phyloP scores from a whole-genome alignment of 352 stramenopile genomes.

The Halophytophthora batemanensis region DNA sequence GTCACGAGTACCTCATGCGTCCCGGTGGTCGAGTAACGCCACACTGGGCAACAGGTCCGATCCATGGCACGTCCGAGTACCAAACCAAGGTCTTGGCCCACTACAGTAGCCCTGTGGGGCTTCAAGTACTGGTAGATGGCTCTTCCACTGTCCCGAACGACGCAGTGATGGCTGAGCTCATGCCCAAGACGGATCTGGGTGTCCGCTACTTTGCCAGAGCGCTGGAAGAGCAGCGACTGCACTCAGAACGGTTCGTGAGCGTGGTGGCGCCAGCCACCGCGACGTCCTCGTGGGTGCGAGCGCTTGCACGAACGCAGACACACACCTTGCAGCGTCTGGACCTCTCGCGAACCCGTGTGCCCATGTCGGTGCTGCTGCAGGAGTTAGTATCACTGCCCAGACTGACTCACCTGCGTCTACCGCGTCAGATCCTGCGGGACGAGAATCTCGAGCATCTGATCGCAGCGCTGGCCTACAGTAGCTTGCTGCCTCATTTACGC shows the following conservation, averaged over 20 bases:
- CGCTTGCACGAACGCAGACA: conserved; percentile 44
- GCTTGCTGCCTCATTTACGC: conserved; percentile 43
- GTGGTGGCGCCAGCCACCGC: conserved; percentile 45
- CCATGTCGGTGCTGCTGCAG: conserved; percentile 60
- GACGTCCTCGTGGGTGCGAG: conserved; percentile 64
- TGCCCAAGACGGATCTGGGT: conserved; percentile 44
- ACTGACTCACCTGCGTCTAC: conserved; percentile 62
- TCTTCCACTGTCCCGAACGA: conserved; percentile 2
- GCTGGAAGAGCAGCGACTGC: conserved; percentile 43
- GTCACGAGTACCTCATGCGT: conserved; percentile 46
- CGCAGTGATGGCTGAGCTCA: conserved; percentile 24
- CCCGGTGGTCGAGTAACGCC: conserved; percentile 10
- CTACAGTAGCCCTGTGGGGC: conserved; percentile 19
- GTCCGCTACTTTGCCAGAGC: conserved; percentile 42
- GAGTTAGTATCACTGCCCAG: conserved; percentile 49
- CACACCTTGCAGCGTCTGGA: conserved; percentile 65
- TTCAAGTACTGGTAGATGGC: background rate
- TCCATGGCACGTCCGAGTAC: conserved; percentile 36
- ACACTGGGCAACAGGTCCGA: conserved; percentile 13
- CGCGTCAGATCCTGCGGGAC: conserved; percentile 55
- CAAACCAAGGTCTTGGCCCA: conserved; percentile 35
- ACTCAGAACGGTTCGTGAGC: conserved; percentile 59
- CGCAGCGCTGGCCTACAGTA: conserved; percentile 49
- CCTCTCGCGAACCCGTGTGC: conserved; percentile 46
- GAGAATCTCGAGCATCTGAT: conserved; percentile 79